phyloP scores from a whole-genome alignment of 352 stramenopile genomes.

The Albugo candida region DNA sequence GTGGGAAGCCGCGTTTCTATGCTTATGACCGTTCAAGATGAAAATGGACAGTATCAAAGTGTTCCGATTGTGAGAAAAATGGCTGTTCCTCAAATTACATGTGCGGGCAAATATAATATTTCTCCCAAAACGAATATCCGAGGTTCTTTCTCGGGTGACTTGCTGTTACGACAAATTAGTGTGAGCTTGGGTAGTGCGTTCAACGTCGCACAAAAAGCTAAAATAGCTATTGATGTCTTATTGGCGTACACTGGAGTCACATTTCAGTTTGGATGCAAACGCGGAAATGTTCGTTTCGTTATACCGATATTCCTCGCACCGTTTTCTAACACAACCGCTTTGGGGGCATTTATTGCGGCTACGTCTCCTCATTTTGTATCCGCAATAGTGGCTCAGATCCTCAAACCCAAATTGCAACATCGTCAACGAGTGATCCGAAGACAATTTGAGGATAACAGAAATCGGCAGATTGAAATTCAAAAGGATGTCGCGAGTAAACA shows the following conservation, averaged over 20 bases:
- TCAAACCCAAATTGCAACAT: conserved; percentile 44
- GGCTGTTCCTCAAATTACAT: no score
- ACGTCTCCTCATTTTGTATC: conserved; percentile 50
- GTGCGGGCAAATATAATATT: no score
- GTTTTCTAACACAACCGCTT: conserved; percentile 41
- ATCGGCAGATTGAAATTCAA: conserved; percentile 19
- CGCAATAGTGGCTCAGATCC: conserved; percentile 36
- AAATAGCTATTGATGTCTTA: conserved; percentile 34
- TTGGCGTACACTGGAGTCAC: conserved; percentile 33
- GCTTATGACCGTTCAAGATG: no score
- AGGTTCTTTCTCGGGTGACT: no score
- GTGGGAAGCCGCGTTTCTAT: no score
- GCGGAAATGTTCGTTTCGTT: conserved; percentile 62
- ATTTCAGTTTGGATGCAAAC: conserved; percentile 47
- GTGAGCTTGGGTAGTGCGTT: no score
- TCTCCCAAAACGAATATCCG: no score
- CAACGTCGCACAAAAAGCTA: neutral
- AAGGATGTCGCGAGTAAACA: conserved; percentile 10
- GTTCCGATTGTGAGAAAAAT: no score
- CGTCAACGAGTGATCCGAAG: conserved; percentile 11
- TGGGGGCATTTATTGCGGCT: conserved; percentile 51
- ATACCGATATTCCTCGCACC: conserved; percentile 65
- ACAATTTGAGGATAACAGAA: no score
- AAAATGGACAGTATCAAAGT: no score
- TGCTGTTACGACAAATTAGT: no score